Percentiles rank a stretch among this genome's conserved stretches.
phyloP scores from a whole-genome alignment of 2,329 filamentous ascomycete genomes.

The Hypoxylon sp. region DNA sequence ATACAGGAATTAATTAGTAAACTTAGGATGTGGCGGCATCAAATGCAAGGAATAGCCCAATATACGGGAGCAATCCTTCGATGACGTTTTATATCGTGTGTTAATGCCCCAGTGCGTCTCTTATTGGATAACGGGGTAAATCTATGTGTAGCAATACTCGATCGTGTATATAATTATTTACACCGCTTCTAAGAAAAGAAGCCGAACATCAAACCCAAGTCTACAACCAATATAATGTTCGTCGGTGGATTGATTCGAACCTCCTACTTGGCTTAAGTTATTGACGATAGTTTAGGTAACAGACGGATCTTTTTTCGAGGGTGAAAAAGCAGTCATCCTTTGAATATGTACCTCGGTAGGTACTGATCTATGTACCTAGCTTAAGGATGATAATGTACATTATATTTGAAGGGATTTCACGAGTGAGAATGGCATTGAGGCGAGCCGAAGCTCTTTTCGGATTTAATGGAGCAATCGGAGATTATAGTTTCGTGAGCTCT shows the following conservation, averaged over 20 bases:
- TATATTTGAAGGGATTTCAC: neutral
- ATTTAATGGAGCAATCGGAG: conserved; percentile 31
- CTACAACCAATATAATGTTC: neutral
- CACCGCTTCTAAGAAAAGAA: neutral
- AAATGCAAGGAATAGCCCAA: neutral
- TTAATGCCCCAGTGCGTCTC: neutral
- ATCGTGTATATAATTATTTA: neutral
- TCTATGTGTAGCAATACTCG: neutral
- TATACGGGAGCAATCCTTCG: neutral
- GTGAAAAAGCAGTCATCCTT: neutral
- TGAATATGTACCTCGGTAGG: neutral
- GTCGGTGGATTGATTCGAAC: neutral
- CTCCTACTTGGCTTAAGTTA: conserved; percentile 1
- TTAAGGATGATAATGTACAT: neutral
- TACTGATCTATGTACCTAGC: neutral
- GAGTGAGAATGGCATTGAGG: neutral
- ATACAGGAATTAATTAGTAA: neutral
- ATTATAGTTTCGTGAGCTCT: conserved; percentile 17
- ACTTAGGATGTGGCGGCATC: neutral
- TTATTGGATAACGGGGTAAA: neutral
- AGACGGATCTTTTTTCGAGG: neutral
- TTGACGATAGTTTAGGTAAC: neutral
- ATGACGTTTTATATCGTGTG: neutral
- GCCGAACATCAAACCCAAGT: neutral
- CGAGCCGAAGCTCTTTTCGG: conserved; percentile 18